Percentiles rank a stretch among this genome's conserved stretches.
phyloP scores from a whole-genome alignment of 2,329 filamentous ascomycete genomes.

The Colletotrichum sp. region DNA sequence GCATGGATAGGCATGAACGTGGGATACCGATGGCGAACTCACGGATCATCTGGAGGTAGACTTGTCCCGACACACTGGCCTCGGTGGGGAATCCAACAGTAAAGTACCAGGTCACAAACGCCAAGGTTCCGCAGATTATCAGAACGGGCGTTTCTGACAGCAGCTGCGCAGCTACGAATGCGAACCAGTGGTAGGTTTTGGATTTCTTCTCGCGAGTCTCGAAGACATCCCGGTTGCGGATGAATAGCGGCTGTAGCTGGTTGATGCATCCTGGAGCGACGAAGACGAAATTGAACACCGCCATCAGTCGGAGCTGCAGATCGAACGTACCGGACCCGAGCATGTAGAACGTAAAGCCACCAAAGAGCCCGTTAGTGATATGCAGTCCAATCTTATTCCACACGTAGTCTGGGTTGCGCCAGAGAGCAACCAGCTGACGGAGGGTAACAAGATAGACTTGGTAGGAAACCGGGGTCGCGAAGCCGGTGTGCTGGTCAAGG shows the following conservation, averaged over 20 bases:
- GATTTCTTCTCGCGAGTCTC: constrained; percentile 55
- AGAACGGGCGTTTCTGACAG: constrained; percentile 52
- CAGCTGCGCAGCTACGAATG: constrained; percentile 50
- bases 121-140: constrained; percentile 47
- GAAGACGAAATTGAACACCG: constrained; percentile 59
- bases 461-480: constrained; percentile 2
- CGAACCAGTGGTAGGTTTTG: constrained; percentile 55
- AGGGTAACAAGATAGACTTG: constrained; percentile 14
- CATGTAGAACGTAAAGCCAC: constrained; percentile 54
- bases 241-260: constrained; percentile 54
- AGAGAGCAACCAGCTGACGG: constrained; percentile 9
- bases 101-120: constrained; percentile 52
- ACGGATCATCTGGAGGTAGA: constrained; percentile 39
- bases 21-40: constrained; percentile 37
- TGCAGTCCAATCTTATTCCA: constrained; percentile 51
- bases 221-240: constrained; percentile 52
- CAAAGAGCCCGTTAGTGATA: constrained; percentile 1
- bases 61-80: constrained; percentile 19
- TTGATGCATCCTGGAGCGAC: constrained; percentile 53
- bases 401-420: constrained; percentile 38
- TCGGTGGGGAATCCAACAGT: constrained; percentile 38
- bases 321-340: constrained; percentile 45
- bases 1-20: constrained; percentile 36
- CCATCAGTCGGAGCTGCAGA: constrained; percentile 47
- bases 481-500: background rate